Evolutionary conservation across 257 asterid species (phyloP).

Genomic region (Eustoma russellianum): DNA sequence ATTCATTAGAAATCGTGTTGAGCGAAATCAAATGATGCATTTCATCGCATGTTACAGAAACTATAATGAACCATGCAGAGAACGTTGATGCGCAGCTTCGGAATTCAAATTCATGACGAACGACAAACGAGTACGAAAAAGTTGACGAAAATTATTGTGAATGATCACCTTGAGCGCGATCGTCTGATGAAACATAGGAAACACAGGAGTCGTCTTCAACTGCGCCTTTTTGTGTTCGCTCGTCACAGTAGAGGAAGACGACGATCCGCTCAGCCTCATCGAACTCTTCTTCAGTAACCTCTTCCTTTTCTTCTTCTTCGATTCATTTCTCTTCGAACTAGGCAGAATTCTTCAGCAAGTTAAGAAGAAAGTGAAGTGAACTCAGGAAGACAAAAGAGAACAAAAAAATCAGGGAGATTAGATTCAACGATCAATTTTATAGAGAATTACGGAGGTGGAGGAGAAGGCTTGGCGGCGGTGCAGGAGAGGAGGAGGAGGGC

Average conservation of each 20-base stretch:
- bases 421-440: too few relatives aligned
- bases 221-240: not conserved
- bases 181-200: constrained; percentile 11
- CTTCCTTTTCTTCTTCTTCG: not conserved
- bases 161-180: constrained; percentile 15
- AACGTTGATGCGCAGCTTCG: too few relatives aligned
- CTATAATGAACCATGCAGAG: too few relatives aligned
- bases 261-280: constrained; percentile 8
- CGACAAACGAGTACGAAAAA: not conserved
- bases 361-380: not conserved
- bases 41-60: too few relatives aligned
- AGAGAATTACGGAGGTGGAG: constrained; percentile 4
- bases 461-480: constrained; percentile 12
- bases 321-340: constrained; percentile 5
- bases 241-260: constrained; percentile 7
- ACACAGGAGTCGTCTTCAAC: constrained; percentile 2
- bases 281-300: constrained; percentile 1
- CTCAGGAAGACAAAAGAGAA: not conserved
- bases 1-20: too few relatives aligned
- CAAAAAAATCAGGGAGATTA: not conserved
- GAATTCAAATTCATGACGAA: not conserved
- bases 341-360: not conserved
- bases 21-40: too few relatives aligned
- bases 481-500: constrained; percentile 72
- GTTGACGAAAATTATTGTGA: not conserved